Percentiles rank a stretch among this genome's conserved stretches.
Conservation (phyloP, 495 filamentous ascomycete species). For the Aspergillus carlsbadensis region DNA sequence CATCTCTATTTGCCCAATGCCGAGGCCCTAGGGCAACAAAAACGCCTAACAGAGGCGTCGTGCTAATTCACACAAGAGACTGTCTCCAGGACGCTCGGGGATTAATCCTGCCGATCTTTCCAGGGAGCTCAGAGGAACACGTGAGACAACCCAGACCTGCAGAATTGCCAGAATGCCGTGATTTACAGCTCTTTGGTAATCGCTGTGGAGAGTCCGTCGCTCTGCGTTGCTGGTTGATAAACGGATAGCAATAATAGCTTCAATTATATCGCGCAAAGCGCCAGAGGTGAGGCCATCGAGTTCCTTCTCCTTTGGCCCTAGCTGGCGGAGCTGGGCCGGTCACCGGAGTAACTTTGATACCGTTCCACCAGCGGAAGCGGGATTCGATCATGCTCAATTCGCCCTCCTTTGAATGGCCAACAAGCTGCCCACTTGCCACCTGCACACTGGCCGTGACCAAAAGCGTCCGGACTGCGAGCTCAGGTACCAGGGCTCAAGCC, state of each 20-base stretch:
- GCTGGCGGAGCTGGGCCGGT: background rate
- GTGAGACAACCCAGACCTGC: constrained; percentile 6
- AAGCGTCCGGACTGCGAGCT: constrained; percentile 11
- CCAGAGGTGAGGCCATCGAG: constrained; percentile 7
- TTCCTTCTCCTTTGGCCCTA: constrained; percentile 2
- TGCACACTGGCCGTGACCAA: background rate
- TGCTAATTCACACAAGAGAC: background rate
- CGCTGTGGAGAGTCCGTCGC: too few relatives aligned
- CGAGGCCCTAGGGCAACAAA: background rate
- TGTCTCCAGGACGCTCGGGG: background rate
- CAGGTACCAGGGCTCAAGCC: constrained; percentile 10
- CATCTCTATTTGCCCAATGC: too few relatives aligned
- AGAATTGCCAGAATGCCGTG: too few relatives aligned
- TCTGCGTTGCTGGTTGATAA: background rate
- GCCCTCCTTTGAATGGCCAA: background rate
- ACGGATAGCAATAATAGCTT: background rate
- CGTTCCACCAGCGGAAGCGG: background rate
- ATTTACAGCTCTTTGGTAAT: too few relatives aligned
- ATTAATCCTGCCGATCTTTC: constrained; percentile 8
- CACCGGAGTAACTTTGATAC: constrained; percentile 11
- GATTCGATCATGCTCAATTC: background rate
- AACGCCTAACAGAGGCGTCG: background rate
- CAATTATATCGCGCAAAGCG: constrained; percentile 14
- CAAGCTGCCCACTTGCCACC: background rate
- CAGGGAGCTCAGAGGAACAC: constrained; percentile 2